Evolutionary conservation across 1,284 basidiomycete species (phyloP), one percentile per base, ranked within the genome.

Genomic region (Boletus hoseneyae): DNA sequence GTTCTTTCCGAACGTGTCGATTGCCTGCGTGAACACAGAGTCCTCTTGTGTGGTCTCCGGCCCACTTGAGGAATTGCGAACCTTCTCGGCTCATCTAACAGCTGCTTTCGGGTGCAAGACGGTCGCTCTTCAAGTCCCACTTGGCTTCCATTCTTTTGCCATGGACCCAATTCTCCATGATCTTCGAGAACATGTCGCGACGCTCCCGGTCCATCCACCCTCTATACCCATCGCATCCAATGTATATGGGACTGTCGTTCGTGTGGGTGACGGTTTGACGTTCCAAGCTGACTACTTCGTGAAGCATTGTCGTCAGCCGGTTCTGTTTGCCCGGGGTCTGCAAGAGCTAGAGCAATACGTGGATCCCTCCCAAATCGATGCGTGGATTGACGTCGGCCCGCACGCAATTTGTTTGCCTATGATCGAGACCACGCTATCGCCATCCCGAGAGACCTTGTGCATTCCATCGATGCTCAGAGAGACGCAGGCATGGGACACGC

Each of bases 361-460:
- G 6, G 67, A 63, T 16, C 57, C 70, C 30, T 44, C 59, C 23
- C 52, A 60, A 7, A 60, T 75, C 13, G 69, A 71, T n/a, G 70
- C 70, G 0, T 87, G 80, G 78, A 71, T 88, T 7, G 85, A 88
- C 60, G 71, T 87, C 35, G 81, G 85, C 5, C 82, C 85, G 10
- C 81, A 85, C 56, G 67, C 78, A 0, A 74, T 74, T 4, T 75
- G 75, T 16, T 65, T 85, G 3, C 75, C 82, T 0, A 78, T 85
- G 74, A 58, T 88, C 6, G 74, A 71, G 60, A 59, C 70, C 10
- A 73, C 71, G 43, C 55, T 70, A n/a, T 51, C 58, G 21, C 49
- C 76, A 13, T 58, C 69, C 5, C 55, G 62, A 27, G 59, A 61
- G 16, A 51, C 64, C 0, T 27, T 74, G 8, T 70, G 73, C 12